Evolutionary conservation across 192 early-diverging fungal genomes (phyloP).

Genomic region (Coemansia sp.): DNA sequence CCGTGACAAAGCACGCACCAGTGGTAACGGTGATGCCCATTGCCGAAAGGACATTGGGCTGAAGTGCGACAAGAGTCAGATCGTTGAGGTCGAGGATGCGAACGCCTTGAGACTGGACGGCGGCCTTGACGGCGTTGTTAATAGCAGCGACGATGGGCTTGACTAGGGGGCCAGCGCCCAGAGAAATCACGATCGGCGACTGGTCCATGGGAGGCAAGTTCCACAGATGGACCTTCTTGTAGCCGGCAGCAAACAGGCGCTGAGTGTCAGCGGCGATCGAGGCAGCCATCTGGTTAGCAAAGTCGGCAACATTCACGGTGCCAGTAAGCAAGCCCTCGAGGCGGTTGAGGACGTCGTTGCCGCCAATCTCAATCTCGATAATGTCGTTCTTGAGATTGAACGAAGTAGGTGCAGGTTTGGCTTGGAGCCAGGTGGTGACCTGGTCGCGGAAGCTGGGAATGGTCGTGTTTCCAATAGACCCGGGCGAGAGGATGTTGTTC

Average conservation of each 20-base stretch:
- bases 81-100: slow-evolving; percentile 4
- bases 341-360: slow-evolving; percentile 6
- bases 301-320: neutral
- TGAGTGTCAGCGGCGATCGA: neutral
- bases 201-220: slow-evolving; percentile 10
- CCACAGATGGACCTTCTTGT: slow-evolving; percentile 7
- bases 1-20: neutral
- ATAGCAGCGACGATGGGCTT: slow-evolving; percentile 1
- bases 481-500: neutral
- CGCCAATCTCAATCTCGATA: slow-evolving; percentile 15
- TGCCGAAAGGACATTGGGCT: neutral
- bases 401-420: neutral
- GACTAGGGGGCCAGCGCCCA: neutral
- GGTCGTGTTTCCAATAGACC: neutral
- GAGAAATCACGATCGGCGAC: neutral
- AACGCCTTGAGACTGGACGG: neutral
- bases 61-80: neutral
- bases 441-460: slow-evolving; percentile 15
- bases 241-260: slow-evolving; percentile 9
- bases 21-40: slow-evolving; percentile 4
- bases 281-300: neutral
- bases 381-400: slow-evolving; percentile 1
- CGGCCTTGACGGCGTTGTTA: neutral
- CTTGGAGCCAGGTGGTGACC: slow-evolving; percentile 3
- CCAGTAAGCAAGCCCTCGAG: neutral